phyloP scores from a whole-genome alignment of 305 asterid species.

The Solanum hybrid region DNA sequence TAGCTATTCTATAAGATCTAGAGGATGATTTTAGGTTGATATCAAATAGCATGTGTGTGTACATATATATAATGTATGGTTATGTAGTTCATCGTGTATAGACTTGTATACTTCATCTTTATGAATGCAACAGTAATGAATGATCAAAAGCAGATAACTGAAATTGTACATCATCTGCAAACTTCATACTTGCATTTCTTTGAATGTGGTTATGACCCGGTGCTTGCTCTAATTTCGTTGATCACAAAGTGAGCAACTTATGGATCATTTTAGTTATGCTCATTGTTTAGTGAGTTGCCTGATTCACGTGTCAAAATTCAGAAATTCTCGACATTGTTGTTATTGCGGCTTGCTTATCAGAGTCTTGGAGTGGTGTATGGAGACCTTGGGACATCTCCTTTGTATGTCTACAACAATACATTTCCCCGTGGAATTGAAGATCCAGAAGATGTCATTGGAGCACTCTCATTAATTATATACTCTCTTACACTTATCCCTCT shows the following conservation, averaged over 20 bases:
- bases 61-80: background rate
- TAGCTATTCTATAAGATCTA: background rate
- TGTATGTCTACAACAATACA: conserved; percentile 15
- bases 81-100: background rate
- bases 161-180: background rate
- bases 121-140: background rate
- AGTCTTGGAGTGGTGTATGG: conserved; percentile 24
- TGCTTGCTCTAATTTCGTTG: background rate
- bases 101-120: background rate
- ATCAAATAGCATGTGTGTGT: background rate
- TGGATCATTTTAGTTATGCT: background rate
- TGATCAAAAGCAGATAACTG: background rate
- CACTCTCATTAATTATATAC: conserved; percentile 21
- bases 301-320: background rate
- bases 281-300: background rate
- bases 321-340: conserved; percentile 12
- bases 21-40: background rate
- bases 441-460: conserved; percentile 17
- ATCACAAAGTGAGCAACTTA: background rate
- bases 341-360: conserved; percentile 20
- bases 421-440: conserved; percentile 10
- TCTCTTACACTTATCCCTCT: conserved; percentile 20
- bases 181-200: background rate
- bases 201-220: background rate
- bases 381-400: conserved; percentile 21